Conservation (phyloP, 2,329 filamentous ascomycete genomes). For the Fusarium hainanense region DNA sequence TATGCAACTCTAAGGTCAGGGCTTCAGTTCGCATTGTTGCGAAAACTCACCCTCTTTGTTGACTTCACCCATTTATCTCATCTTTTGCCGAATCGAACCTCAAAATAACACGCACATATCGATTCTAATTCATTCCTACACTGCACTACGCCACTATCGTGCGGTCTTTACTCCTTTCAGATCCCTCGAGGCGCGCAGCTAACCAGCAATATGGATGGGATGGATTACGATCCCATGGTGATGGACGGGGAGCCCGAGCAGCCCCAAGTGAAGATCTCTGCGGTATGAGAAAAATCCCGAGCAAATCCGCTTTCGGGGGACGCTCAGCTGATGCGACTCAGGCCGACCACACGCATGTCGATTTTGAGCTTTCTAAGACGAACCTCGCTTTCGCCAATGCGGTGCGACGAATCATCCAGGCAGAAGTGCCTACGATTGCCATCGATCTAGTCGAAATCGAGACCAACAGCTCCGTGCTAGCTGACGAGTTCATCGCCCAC, state of each 20-base stretch:
- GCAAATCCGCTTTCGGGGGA: conserved; percentile 4
- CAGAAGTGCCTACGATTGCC: conserved; percentile 93
- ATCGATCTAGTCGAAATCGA: conserved; percentile 96
- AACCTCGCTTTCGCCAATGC: conserved; percentile 94
- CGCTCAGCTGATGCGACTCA: conserved; percentile 53
- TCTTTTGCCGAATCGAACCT: not conserved
- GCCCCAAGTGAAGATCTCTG: conserved; percentile 69
- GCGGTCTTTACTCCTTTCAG: conserved; percentile 5
- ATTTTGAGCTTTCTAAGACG: conserved; percentile 91
- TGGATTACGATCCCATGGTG: conserved; percentile 71
- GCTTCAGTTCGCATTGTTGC: conserved; percentile 35
- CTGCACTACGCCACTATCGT: conserved; percentile 4
- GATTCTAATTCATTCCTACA: not conserved
- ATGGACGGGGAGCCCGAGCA: conserved; percentile 68
- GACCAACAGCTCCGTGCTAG: conserved; percentile 92
- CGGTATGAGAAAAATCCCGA: conserved; percentile 55
- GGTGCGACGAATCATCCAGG: conserved; percentile 88
- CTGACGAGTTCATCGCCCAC: conserved; percentile 95
- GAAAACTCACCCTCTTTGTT: conserved; percentile 37
- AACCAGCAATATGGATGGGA: conserved; percentile 54
- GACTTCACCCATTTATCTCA: conserved; percentile 3
- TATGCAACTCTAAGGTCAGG: conserved; percentile 33
- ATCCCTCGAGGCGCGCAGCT: conserved; percentile 25
- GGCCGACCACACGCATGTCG: conserved; percentile 83
- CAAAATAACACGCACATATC: not conserved